Conservation (phyloP, 2,329 filamentous ascomycete genomes). For the Botryosphaeria agaves region DNA sequence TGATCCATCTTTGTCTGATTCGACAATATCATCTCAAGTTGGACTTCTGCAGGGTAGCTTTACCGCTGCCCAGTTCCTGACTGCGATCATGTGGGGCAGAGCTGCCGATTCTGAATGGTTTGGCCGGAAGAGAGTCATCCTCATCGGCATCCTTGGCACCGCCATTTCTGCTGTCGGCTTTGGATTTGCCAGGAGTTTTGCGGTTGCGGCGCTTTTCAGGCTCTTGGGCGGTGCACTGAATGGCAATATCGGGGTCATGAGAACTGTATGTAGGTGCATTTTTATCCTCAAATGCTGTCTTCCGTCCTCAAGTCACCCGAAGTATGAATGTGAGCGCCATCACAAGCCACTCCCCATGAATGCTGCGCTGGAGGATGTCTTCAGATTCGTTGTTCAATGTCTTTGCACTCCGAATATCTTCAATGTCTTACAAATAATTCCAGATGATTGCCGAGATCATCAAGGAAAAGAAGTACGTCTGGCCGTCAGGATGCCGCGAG, state of each 20-base stretch:
- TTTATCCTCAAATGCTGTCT: neutral
- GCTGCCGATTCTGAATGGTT: slow-evolving; percentile 41
- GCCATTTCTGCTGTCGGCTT: slow-evolving; percentile 49
- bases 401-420: too few relatives aligned
- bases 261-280: slow-evolving; percentile 25
- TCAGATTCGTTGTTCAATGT: too few relatives aligned
- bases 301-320: neutral
- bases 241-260: slow-evolving; percentile 58
- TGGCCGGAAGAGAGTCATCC: slow-evolving; percentile 61
- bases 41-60: slow-evolving; percentile 66
- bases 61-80: slow-evolving; percentile 66
- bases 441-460: slow-evolving; percentile 54
- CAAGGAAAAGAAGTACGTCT: slow-evolving; percentile 42
- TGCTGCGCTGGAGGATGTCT: too few relatives aligned
- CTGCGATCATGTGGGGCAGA: slow-evolving; percentile 67
- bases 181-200: slow-evolving; percentile 49
- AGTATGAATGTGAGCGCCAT: too few relatives aligned
- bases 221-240: slow-evolving; percentile 50
- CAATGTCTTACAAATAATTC: too few relatives aligned
- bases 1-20: slow-evolving; percentile 36
- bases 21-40: slow-evolving; percentile 56
- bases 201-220: slow-evolving; percentile 44
- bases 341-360: too few relatives aligned
- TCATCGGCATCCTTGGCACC: slow-evolving; percentile 60
- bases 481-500: too few relatives aligned